Evolutionary conservation across 2,329 filamentous ascomycete genomes (phyloP), one percentile per base, ranked within the genome.

Genomic region (Diplodia seriata): DNA sequence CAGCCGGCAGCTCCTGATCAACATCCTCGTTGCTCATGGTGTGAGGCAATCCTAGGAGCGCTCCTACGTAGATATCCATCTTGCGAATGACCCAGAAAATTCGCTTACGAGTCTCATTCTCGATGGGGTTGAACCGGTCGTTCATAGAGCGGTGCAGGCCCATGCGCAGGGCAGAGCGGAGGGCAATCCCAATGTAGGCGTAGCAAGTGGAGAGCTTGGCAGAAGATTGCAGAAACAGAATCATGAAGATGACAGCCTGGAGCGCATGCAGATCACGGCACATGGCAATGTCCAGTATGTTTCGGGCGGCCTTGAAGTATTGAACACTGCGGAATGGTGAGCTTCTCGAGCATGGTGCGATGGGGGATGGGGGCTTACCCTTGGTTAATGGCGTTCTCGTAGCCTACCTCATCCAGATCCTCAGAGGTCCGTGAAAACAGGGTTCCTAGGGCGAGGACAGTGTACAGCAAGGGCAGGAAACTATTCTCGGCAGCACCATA

Each of bases 241-340:
- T 84, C 83, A 85, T 85, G 74, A 84, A 85, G 15, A 85, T 75
- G 23, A 85, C 79, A 29, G 83, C 83, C 74, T 85, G 83, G 23
- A 85, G 76, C 4, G 83, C 83, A 4, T 77, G 77, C 64, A 85
- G 71, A 70, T 85, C 83, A 70, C 83, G 76, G 70, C 83, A 85
- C 70, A 85, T 83, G n/a, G 83, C 82, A 66, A 85, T 84, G 62
- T 85, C 83, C 73, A 85, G 77, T 31, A 85, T 73, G 68, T 83
- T 81, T 11, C 83, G 80, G 29, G 82, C 81, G 38, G 79, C 79
- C 70, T 77, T 80, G 73, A 85, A 85, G 69, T 84, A 84, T 54
- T 80, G 79, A 72, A 83, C 82, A n/a, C 80, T 82, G 54, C 15
- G 38, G 18, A 29, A 26, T 31, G 20, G 53, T 66, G 38, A 56